These are phyloP conservation scores for Microdochium trichocladiopsis DNA, from an alignment of 2,329 filamentous ascomycete species.

Conservation along the genomic window DNA sequence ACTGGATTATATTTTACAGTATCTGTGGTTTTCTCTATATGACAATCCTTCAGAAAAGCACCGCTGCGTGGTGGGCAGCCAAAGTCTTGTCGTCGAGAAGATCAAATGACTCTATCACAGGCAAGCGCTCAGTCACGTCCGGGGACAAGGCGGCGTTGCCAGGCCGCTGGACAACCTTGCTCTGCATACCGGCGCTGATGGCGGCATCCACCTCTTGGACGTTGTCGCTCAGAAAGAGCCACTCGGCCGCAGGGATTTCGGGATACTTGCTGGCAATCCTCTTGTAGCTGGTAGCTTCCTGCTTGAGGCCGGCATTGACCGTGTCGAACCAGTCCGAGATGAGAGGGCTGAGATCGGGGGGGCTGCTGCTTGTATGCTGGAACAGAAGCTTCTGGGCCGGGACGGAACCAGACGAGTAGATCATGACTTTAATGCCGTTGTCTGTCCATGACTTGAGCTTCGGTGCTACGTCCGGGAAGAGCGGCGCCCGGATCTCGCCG, in stretches of 20 bases:
- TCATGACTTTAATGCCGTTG: conserved; percentile 53
- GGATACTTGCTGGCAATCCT: conserved; percentile 49
- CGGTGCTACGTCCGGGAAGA: conserved; percentile 69
- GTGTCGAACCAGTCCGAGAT: conserved; percentile 72
- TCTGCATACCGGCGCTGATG: conserved; percentile 54
- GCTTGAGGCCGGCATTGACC: conserved; percentile 71
- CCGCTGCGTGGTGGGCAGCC: not conserved
- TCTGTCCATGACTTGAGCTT: conserved; percentile 52
- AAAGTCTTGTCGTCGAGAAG: conserved; percentile 13
- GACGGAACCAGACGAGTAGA: conserved; percentile 78
- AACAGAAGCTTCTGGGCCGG: conserved; percentile 77
- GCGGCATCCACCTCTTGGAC: conserved; percentile 62
- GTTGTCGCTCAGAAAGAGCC: conserved; percentile 80
- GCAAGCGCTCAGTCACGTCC: conserved; percentile 30
- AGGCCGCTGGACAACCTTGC: conserved; percentile 55
- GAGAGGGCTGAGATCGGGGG: conserved; percentile 50
- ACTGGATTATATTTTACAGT: no score
- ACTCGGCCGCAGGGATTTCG: conserved; percentile 39
- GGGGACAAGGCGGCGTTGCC: conserved; percentile 60
- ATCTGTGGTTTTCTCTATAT: no score
- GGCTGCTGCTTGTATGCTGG: conserved; percentile 52
- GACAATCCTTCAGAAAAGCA: not conserved
- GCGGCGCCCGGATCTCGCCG: conserved; percentile 62
- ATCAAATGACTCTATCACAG: conserved; percentile 20
- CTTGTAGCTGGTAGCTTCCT: conserved; percentile 58